Percentiles rank a stretch among this genome's conserved stretches.
Conservation (phyloP, 2,329 filamentous ascomycete genomes). For the Trichoderma semiorbis region DNA sequence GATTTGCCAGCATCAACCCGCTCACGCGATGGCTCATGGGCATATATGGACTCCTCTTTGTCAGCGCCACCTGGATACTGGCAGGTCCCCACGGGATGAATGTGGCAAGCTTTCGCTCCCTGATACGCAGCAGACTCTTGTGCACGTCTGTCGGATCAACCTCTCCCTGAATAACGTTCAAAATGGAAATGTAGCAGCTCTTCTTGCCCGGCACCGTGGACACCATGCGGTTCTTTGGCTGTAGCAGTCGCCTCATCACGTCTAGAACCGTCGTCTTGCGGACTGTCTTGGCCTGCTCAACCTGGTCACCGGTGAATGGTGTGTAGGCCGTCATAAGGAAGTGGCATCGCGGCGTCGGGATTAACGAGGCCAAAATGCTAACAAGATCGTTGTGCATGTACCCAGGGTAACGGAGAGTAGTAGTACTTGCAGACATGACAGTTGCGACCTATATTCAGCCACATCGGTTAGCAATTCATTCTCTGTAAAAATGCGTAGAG, state of each 20-base stretch:
- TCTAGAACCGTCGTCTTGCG: constrained; percentile 97
- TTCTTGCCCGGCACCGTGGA: constrained; percentile 92
- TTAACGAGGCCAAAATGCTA: constrained; percentile 91
- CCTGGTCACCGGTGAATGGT: constrained; percentile 92
- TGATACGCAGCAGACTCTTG: constrained; percentile 93
- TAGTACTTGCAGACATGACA: constrained; percentile 98
- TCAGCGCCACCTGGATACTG: constrained; percentile 94
- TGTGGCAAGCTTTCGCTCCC: constrained; percentile 86
- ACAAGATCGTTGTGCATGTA: constrained; percentile 99
- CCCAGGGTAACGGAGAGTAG: constrained; percentile 90
- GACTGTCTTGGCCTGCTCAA: constrained; percentile 95
- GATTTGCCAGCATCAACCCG: constrained; percentile 95
- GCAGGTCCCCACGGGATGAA: constrained; percentile 99
- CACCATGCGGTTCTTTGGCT: constrained; percentile 99
- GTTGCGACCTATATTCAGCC: constrained; percentile 67
- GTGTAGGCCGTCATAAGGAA: constrained; percentile 99
- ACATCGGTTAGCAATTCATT: background rate
- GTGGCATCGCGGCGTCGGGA: constrained; percentile 93
- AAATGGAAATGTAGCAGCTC: constrained; percentile 97
- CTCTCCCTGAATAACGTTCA: constrained; percentile 98
- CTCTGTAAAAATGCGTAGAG: background rate
- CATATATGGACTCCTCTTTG: constrained; percentile 94
- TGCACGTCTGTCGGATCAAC: constrained; percentile 97
- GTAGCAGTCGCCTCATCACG: constrained; percentile 91
- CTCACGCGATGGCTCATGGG: constrained; percentile 92